phyloP scores from a whole-genome alignment of 176 grass and related monocot genomes.

The Coix lacrymajobi region DNA sequence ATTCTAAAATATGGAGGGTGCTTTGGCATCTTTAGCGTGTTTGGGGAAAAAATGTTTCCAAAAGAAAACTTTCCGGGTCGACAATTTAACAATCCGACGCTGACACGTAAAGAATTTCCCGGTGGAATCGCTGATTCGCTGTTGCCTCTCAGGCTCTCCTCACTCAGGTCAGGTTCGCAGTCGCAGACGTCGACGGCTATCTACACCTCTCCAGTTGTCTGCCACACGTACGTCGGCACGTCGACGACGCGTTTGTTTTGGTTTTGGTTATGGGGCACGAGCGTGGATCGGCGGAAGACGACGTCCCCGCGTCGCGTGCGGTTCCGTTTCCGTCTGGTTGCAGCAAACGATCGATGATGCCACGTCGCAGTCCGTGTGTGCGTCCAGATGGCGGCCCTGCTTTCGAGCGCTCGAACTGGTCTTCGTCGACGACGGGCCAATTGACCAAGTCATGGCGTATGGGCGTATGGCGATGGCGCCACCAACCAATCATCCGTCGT shows the following conservation, averaged over 20 bases:
- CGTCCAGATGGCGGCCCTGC: background rate
- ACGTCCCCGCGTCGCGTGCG: background rate
- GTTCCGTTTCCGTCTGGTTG: background rate
- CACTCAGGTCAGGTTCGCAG: too few relatives aligned
- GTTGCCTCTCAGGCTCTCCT: background rate
- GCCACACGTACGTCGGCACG: conserved; percentile 11
- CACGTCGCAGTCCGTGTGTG: background rate
- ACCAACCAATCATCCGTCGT: background rate
- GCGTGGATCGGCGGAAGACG: background rate
- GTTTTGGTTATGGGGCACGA: conserved; percentile 14
- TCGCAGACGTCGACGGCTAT: background rate
- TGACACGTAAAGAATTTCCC: too few relatives aligned
- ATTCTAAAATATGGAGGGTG: too few relatives aligned
- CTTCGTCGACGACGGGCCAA: background rate
- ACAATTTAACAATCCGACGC: background rate
- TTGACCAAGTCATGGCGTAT: background rate
- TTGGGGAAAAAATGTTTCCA: too few relatives aligned
- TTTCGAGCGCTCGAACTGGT: background rate
- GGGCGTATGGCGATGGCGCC: background rate
- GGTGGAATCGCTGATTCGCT: background rate
- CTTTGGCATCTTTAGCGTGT: too few relatives aligned
- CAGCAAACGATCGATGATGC: background rate
- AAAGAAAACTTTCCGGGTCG: too few relatives aligned
- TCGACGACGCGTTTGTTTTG: background rate
- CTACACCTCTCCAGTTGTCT: background rate